These are phyloP conservation scores for Sanguinoderma infundibulare DNA, from an alignment of 1,284 basidiomycete genomes.

Conservation along the genomic window DNA sequence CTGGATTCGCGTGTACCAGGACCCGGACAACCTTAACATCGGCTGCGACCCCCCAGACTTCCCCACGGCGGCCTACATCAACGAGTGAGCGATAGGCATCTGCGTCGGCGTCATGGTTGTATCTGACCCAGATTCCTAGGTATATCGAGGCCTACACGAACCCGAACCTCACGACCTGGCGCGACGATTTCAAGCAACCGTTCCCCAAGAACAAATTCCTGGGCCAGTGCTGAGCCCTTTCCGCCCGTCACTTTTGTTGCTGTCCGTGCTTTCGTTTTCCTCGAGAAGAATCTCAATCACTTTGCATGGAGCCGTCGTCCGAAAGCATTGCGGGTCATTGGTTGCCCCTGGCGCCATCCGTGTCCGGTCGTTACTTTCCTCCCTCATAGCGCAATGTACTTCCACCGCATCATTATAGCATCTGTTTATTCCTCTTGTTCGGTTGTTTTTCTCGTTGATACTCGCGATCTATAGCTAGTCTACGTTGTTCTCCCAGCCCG, in stretches of 20 bases:
- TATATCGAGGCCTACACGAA: slow-evolving; percentile 46
- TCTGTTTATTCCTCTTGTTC: background rate
- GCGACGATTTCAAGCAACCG: slow-evolving; percentile 60
- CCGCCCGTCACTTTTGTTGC: background rate
- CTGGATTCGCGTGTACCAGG: slow-evolving; percentile 85
- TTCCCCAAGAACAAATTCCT: slow-evolving; percentile 66
- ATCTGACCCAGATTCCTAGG: slow-evolving; percentile 18
- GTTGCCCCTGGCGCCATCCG: background rate
- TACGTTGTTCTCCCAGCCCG: background rate
- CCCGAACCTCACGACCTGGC: slow-evolving; percentile 45
- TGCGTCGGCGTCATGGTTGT: background rate
- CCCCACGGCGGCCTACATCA: slow-evolving; percentile 79
- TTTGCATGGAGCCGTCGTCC: background rate
- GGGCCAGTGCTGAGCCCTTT: slow-evolving; percentile 49
- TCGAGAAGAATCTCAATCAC: background rate
- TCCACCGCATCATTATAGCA: background rate
- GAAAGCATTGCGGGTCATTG: slow-evolving; percentile 4
- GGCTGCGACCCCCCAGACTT: slow-evolving; percentile 83
- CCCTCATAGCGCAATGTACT: slow-evolving; percentile 4
- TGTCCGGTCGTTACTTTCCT: slow-evolving; percentile 9
- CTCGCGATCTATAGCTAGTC: background rate
- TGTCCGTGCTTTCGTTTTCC: background rate
- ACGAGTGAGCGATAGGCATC: slow-evolving; percentile 55
- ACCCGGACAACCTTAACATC: slow-evolving; percentile 66
- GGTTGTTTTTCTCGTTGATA: background rate